These are phyloP conservation scores for Omphalea diandra DNA, from an alignment of 441 rosid genomes.

Conservation along the genomic window DNA sequence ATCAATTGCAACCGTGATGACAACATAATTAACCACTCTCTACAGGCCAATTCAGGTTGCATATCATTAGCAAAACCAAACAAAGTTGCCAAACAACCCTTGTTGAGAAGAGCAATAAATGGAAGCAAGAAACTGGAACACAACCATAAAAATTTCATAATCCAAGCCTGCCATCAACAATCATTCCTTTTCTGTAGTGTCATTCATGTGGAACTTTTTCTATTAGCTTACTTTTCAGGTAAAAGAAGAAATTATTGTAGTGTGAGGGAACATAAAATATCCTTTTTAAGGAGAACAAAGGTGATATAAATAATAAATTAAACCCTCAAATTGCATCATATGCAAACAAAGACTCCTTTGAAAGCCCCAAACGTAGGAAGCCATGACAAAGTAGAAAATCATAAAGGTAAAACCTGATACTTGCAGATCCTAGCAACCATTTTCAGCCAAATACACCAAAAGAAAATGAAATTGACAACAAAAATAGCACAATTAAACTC, in stretches of 20 bases:
- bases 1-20: background rate
- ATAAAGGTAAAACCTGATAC: background rate
- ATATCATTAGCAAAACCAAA: background rate
- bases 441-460: background rate
- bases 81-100: background rate
- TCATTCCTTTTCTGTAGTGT: background rate
- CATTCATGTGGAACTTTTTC: background rate
- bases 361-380: background rate
- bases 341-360: background rate
- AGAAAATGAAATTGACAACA: background rate
- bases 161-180: background rate
- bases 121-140: background rate
- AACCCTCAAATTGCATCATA: background rate
- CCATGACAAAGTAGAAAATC: background rate
- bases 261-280: background rate
- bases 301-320: background rate
- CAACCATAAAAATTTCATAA: background rate
- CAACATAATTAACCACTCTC: background rate
- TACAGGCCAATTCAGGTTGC: background rate
- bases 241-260: background rate
- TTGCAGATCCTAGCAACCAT: background rate
- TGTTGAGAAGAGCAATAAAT: background rate
- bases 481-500: background rate
- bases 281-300: background rate
- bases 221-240: background rate